These are phyloP conservation scores for Ascochyta lentis DNA, from an alignment of 2,329 filamentous ascomycete species.

Conservation along the genomic window DNA sequence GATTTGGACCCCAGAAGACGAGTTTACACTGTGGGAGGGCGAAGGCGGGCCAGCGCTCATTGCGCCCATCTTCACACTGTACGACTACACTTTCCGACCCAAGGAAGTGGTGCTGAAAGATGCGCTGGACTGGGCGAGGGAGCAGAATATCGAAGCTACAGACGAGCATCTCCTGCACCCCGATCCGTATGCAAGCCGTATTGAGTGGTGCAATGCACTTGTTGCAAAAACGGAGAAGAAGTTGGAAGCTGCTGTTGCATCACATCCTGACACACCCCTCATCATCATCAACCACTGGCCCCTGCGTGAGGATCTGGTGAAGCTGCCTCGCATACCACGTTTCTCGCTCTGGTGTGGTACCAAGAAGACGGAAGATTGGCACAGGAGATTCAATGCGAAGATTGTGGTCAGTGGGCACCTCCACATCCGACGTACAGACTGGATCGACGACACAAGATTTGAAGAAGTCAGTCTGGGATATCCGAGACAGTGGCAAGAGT, in stretches of 20 bases:
- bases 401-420: conserved; percentile 57
- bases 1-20: conserved; percentile 64
- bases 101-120: conserved; percentile 55
- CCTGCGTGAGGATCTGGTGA: conserved; percentile 53
- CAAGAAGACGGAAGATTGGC: conserved; percentile 56
- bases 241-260: conserved; percentile 43
- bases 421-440: conserved; percentile 56
- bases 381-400: conserved; percentile 54
- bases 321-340: conserved; percentile 51
- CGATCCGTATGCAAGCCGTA: conserved; percentile 53
- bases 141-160: conserved; percentile 54
- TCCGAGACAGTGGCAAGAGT: conserved; percentile 55
- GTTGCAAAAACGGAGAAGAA: conserved; percentile 51
- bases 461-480: conserved; percentile 58
- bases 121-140: conserved; percentile 56
- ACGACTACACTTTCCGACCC: conserved; percentile 66
- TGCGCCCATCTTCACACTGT: conserved; percentile 64
- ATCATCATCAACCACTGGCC: conserved; percentile 58
- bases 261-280: conserved; percentile 44
- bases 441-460: conserved; percentile 55
- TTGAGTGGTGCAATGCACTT: conserved; percentile 55
- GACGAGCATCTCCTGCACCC: conserved; percentile 56
- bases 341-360: conserved; percentile 58
- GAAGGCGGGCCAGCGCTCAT: conserved; percentile 58
- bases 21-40: conserved; percentile 62